Conservation (phyloP, 2,329 filamentous ascomycete genomes). For the Pseudogymnoascus destructans region DNA sequence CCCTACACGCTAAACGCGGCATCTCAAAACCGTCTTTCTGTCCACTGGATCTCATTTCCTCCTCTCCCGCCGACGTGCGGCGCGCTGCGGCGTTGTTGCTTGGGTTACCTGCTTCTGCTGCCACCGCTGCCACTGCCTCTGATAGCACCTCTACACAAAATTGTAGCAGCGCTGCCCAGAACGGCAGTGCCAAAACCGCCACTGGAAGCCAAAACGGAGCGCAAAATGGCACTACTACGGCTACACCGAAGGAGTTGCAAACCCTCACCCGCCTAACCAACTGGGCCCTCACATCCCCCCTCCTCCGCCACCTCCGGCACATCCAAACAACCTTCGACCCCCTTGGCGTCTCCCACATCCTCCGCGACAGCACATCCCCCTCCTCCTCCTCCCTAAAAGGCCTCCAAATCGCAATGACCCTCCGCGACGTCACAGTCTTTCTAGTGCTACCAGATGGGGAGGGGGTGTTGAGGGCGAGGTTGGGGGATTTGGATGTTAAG, state of each 20-base stretch:
- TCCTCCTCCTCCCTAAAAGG: too few relatives aligned
- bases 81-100: slow-evolving; percentile 28
- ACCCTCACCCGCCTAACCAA: neutral
- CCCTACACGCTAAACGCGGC: slow-evolving; percentile 27
- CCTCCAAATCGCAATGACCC: slow-evolving; percentile 53
- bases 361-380: neutral
- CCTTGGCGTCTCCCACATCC: slow-evolving; percentile 16
- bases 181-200: neutral
- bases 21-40: slow-evolving; percentile 37
- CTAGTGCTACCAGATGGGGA: slow-evolving; percentile 38
- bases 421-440: slow-evolving; percentile 68
- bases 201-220: neutral
- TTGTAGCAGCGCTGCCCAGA: neutral
- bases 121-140: neutral
- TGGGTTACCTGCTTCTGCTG: slow-evolving; percentile 12
- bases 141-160: neutral
- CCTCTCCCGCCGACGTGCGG: slow-evolving; percentile 33
- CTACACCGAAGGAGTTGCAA: neutral
- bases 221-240: neutral
- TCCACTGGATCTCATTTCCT: slow-evolving; percentile 49
- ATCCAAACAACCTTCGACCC: slow-evolving; percentile 27
- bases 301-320: slow-evolving; percentile 31
- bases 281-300: slow-evolving; percentile 1
- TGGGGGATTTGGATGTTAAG: slow-evolving; percentile 71
- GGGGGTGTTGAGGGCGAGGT: slow-evolving; percentile 24